A percentile compares a stretch with the other conserved stretches of the same genome.
These are phyloP conservation scores for Pulveroboletus frians DNA, from an alignment of 768 basidiomycete species.

Conservation along the genomic window DNA sequence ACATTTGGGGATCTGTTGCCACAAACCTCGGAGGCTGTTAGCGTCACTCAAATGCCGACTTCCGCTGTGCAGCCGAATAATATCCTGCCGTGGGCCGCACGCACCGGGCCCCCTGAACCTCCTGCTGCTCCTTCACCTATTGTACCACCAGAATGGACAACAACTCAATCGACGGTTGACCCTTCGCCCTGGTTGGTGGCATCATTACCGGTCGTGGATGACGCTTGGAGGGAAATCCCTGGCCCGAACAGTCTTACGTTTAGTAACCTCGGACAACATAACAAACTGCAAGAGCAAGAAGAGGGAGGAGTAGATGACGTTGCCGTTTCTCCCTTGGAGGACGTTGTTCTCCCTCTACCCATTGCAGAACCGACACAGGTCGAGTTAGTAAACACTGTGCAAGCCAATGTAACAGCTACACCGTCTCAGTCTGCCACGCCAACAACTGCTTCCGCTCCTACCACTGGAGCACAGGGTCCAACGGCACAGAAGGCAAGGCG, in stretches of 20 bases:
- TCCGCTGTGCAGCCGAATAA: conserved; percentile 22
- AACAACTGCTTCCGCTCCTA: conserved; percentile 9
- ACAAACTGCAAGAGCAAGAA: conserved; percentile 44
- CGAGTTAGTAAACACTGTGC: conserved; percentile 9
- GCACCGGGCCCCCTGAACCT: conserved; percentile 15
- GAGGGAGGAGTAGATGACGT: conserved; percentile 18
- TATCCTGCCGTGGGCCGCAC: conserved; percentile 22
- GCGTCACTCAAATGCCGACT: conserved; percentile 15
- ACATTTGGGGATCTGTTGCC: conserved; percentile 21
- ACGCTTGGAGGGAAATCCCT: conserved; percentile 41
- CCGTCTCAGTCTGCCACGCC: conserved; percentile 8
- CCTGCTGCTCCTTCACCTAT: conserved; percentile 18
- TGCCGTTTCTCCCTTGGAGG: conserved; percentile 16
- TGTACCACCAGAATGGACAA: conserved; percentile 35
- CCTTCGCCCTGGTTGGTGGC: conserved; percentile 54
- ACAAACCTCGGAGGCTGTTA: conserved; percentile 15
- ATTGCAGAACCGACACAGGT: conserved; percentile 10
- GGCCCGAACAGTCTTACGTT: conserved; percentile 50
- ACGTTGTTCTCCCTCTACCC: conserved; percentile 13
- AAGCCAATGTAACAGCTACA: not conserved
- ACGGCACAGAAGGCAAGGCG: conserved; percentile 22
- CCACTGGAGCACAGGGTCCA: conserved; percentile 16
- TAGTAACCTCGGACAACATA: conserved; percentile 56
- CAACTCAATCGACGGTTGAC: conserved; percentile 29
- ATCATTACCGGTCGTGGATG: conserved; percentile 42